Base-by-base conservation (phyloP, 108 stramenopile genomes). In the Mayamaea pseudoterrestris region DNA sequence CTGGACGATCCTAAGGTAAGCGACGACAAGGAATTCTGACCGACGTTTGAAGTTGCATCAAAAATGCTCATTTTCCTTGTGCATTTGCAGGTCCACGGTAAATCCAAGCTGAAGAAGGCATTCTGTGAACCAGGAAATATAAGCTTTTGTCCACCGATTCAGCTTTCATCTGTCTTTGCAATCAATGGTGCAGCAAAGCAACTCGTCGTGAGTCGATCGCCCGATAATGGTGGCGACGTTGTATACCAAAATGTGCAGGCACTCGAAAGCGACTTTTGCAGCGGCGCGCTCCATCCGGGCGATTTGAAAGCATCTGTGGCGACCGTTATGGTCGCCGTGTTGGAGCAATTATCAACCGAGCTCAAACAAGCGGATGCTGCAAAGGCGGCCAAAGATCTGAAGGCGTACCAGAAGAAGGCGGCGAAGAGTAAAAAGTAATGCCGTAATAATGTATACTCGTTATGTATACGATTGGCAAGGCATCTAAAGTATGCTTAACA, bases 101-200 rank as follows among this genome's bases (percentile, higher is more conserved):
- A 94, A 58, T 72, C 82, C 37, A 99, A 99, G 66, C 82, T 95
- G 76, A 99, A 97, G 69, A 96, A 97, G 68, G 94, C 96, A 4
- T 99, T 93, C 47, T 99, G 98, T 57, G 96, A 97, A 47, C 96
- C 96, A 1, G 81, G 73, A 1, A 94, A 94, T 63, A 68, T 78
- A 27, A 69, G 46, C 34, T 90, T 86, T 46, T 90, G 85, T 50
- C 93, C 93, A 23, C 87, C 87, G 1, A 87, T 94, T 60, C 55
- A 58, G 23, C 30, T 94, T 24, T 71, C 83, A 28, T 47, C 68
- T 14, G 67, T 69, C 34, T 79, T 85, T 65, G 55, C 49, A 9
- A 69, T 78, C 47, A 65, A 66, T 35, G 44, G 52, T 8, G 30
- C 30, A 40, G 39, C 63, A 8, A 48, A 26, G 5, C 63, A 58